Conservation (phyloP, 164 flowering plant species). For the Piper longum region DNA sequence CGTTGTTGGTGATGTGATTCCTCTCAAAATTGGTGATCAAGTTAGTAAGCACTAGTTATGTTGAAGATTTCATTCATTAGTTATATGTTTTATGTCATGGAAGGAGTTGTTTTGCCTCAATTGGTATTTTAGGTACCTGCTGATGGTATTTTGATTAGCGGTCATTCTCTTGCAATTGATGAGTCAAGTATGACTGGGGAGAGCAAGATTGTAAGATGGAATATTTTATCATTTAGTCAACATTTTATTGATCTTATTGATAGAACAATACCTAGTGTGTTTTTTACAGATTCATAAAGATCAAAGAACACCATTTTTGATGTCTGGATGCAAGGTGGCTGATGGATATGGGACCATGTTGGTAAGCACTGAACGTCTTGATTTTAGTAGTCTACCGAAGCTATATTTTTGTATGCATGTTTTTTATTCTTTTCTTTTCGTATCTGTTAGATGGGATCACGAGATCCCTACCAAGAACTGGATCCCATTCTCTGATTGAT, state of each 20-base stretch:
- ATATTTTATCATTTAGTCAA: not conserved
- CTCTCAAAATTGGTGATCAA: slow-evolving; percentile 93
- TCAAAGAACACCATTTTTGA: slow-evolving; percentile 64
- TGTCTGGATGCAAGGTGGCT: slow-evolving; percentile 98
- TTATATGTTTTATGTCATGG: no score
- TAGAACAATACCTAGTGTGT: not conserved
- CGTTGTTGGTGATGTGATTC: slow-evolving; percentile 92
- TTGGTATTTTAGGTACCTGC: slow-evolving; percentile 56
- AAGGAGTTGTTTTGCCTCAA: not conserved
- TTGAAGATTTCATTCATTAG: not conserved
- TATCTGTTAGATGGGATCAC: no score
- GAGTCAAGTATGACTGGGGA: slow-evolving; percentile 99
- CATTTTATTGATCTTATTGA: not conserved
- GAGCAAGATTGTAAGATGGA: slow-evolving; percentile 67
- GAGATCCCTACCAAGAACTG: no score
- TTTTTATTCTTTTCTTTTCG: no score
- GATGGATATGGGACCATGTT: slow-evolving; percentile 95
- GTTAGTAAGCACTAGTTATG: slow-evolving; percentile 15
- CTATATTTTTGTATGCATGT: no score
- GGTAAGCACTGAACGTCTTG: slow-evolving; percentile 26
- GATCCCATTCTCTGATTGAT: no score
- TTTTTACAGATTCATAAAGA: slow-evolving; percentile 58
- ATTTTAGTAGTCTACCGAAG: not conserved
- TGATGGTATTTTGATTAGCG: slow-evolving; percentile 71
- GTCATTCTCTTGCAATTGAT: slow-evolving; percentile 90